Evolutionary conservation across 306 rosid genomes (phyloP), one percentile per base, ranked within the genome.

Genomic region (Acacia melanoxylon): DNA sequence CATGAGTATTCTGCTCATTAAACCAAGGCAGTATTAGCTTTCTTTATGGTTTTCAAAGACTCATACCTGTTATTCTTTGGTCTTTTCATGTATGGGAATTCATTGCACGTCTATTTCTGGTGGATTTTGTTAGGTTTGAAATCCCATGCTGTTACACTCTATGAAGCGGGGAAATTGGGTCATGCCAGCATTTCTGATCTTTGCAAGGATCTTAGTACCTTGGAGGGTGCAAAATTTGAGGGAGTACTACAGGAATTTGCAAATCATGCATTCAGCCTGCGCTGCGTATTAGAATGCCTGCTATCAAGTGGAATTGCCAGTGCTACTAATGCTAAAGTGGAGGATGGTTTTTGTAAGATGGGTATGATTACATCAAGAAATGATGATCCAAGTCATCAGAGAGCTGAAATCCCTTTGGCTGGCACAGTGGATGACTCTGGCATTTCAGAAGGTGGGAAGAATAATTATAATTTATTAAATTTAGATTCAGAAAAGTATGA

Each of bases 241-340:
- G 99, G 97, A 77, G 99, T 89, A 83, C 81, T 95, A 76, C 98
- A 95, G 89, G 97, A 95, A 74, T 95, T 95, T 69, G 98, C 99
- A 77, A 90, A 95, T 88, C 99, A 95, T 86, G 96, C 98, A 48
- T 95, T 86, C 86, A 95, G 98, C 92, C 92, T 95, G 56, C 97
- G 98, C 67, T 92, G 93, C 83, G 90, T 92, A 76, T 85, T 93
- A 82, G 97, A 95, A 88, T 95, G 99, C 82, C 86, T 95, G 46
- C 93, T 85, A 80, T 87, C 97, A 45, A 97, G 98, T 68, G 98
- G 99, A 81, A 83, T 91, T 76, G 84, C 84, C 8, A 19, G 3
- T 54, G 24, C 62, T 68, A 80, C 85, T 3, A 78, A 89, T 66
- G 80, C 61, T 58, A 78, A 85, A 76, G 87, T 76, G 31, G 92